These are phyloP conservation scores for Viola odorata DNA, from an alignment of 345 rosid species.

Conservation along the genomic window DNA sequence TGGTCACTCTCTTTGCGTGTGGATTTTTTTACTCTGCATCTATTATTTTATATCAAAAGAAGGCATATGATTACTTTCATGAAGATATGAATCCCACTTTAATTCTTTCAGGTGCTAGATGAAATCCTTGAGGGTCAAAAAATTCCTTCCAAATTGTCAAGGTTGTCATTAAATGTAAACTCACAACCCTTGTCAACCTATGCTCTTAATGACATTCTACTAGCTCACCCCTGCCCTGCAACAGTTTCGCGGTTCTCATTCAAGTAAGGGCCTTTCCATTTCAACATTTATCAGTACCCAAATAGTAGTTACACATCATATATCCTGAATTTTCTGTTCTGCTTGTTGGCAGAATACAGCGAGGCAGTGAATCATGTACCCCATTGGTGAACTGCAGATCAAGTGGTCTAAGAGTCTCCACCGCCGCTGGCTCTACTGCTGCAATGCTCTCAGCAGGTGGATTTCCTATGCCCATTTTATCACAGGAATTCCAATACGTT, in stretches of 20 bases:
- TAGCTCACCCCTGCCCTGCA: conserved; percentile 82
- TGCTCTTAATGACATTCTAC: conserved; percentile 74
- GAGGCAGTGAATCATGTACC: conserved; percentile 30
- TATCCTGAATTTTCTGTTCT: not conserved
- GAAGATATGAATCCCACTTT: conserved; percentile 1
- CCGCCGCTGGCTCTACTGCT: conserved; percentile 86
- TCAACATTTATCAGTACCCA: not conserved
- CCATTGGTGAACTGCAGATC: conserved; percentile 65
- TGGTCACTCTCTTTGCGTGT: not conserved
- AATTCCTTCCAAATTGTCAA: conserved; percentile 49
- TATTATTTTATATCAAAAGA: not conserved
- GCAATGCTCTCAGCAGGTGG: conserved; percentile 97
- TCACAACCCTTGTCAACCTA: conserved; percentile 47
- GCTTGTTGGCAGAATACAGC: conserved; percentile 44
- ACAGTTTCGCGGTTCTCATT: conserved; percentile 75
- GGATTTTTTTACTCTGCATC: too few species aligned
- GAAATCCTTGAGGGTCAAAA: conserved; percentile 49
- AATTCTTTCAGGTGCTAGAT: conserved; percentile 56
- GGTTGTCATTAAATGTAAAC: conserved; percentile 57
- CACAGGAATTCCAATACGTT: conserved; percentile 71
- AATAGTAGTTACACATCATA: not conserved
- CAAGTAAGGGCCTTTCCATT: conserved; percentile 36
- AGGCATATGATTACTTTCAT: conserved; percentile 1
- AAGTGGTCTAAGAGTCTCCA: conserved; percentile 85
- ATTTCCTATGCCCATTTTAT: conserved; percentile 59